Evolutionary conservation across 305 asterid species (phyloP), one percentile per base, ranked within the genome.

Genomic region (Fraxinus nigra): DNA sequence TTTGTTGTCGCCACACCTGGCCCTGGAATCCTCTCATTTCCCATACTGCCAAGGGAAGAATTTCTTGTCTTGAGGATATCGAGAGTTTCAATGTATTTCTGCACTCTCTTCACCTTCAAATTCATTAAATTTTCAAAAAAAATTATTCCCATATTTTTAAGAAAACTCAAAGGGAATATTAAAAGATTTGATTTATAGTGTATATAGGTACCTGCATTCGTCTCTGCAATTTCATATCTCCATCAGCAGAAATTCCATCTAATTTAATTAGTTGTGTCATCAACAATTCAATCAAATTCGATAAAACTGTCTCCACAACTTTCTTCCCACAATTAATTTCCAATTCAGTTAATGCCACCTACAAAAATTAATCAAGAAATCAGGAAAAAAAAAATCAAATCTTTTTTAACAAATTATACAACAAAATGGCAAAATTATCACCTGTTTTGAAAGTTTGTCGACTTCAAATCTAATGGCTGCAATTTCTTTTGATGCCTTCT

Each of bases 91-190:
- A 95, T 92, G 82, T 90, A 89, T 78, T 88, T 93, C 78, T 95
- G 99, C 80, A 93, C 99, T 89, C 94, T 93, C 80, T 92, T 95
- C 84, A 95, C 99, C 99, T 95, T 79, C 85, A 88, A 67, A 26
- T n/a, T 7, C 16, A 80, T 63, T 26, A 24, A 37, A 61, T n/a
- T 5, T 51, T 4, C 22, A 77, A 72, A 24, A 24, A 80, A 38
- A 7, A 4, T 46, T 24, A 37, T 8, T 0, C 0, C 0, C 1
- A 34, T 30, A 0, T 3, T 1, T 69, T 16, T 0, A 10, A 8
- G n/a, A 34, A 14, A 75, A 22, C 16, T 51, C 54, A 34, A 46
- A 1, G 1, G 20, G 6, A 3, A 63, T 1, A 54, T 4, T 51
- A 5, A 16, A 22, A 9, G 4, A 30, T 63, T 22, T 8, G 18